Percentiles rank a stretch among this genome's conserved stretches.
Conservation (phyloP, 176 grass and related monocot genomes). For the Poa pratensis region DNA sequence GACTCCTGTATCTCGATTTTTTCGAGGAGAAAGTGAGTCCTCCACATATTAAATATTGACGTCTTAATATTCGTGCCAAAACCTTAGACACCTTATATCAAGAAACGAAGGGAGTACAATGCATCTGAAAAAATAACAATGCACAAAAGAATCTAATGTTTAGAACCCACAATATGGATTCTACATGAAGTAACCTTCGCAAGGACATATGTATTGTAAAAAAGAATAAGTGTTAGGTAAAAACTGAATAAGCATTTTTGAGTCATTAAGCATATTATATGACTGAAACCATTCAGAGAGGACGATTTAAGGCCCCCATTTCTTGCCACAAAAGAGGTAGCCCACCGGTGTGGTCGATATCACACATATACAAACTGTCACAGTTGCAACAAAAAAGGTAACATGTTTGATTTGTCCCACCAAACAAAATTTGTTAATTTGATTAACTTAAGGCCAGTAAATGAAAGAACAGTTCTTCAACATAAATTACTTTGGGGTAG, state of each 20-base stretch:
- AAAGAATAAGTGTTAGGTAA: background rate
- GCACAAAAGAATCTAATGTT: background rate
- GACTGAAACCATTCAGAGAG: background rate
- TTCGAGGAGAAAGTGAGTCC: too few species aligned
- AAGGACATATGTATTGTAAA: background rate
- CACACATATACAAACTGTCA: background rate
- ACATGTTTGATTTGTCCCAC: background rate
- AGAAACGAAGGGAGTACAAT: too few species aligned
- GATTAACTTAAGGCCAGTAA: background rate
- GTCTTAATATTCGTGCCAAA: too few species aligned
- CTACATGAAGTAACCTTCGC: background rate
- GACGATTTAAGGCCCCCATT: background rate
- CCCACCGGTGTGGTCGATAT: background rate
- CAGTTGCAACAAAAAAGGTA: background rate
- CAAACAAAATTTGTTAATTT: background rate
- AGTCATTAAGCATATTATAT: background rate
- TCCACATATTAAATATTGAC: too few species aligned
- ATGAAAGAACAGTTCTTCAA: background rate
- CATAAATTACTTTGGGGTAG: background rate
- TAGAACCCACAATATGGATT: background rate
- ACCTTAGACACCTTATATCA: too few species aligned
- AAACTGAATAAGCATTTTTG: background rate
- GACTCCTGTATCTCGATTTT: too few species aligned
- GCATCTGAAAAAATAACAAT: background rate
- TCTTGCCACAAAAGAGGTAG: background rate